These are phyloP conservation scores for Syzygium grande DNA, from an alignment of 345 rosid species.

Conservation along the genomic window DNA sequence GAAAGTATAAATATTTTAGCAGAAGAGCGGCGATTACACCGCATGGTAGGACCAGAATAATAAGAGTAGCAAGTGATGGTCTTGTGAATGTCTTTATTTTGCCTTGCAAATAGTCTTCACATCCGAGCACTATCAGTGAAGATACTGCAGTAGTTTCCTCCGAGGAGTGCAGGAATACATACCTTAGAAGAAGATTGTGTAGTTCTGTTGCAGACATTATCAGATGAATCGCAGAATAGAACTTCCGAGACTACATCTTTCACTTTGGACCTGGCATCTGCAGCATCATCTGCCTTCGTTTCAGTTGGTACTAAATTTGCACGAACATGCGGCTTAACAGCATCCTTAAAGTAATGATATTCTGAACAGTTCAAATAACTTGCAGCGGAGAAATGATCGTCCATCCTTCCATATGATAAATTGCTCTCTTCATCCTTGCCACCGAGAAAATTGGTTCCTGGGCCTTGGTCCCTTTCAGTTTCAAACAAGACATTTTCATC, in stretches of 20 bases:
- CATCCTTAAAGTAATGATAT: background rate
- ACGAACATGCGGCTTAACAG: background rate
- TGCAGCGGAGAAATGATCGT: background rate
- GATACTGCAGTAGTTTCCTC: background rate
- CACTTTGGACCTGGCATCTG: background rate
- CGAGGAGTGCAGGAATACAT: background rate
- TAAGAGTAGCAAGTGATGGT: no score
- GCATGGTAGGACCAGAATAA: background rate
- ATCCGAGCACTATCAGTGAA: background rate
- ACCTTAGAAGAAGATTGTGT: background rate
- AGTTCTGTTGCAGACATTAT: background rate
- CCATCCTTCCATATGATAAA: background rate
- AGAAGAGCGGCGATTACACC: background rate
- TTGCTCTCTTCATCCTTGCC: background rate
- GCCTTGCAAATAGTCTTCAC: background rate
- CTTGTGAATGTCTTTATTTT: background rate
- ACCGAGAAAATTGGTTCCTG: background rate
- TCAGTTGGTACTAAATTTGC: background rate
- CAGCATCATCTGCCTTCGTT: background rate
- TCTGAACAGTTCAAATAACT: slow-evolving; percentile 10
- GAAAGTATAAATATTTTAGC: background rate
- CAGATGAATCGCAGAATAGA: background rate
- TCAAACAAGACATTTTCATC: slow-evolving; percentile 48
- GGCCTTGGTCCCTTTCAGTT: background rate
- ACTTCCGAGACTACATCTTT: background rate